Evolutionary conservation across 345 rosid genomes (phyloP).

Genomic region (Theobroma cacao): DNA sequence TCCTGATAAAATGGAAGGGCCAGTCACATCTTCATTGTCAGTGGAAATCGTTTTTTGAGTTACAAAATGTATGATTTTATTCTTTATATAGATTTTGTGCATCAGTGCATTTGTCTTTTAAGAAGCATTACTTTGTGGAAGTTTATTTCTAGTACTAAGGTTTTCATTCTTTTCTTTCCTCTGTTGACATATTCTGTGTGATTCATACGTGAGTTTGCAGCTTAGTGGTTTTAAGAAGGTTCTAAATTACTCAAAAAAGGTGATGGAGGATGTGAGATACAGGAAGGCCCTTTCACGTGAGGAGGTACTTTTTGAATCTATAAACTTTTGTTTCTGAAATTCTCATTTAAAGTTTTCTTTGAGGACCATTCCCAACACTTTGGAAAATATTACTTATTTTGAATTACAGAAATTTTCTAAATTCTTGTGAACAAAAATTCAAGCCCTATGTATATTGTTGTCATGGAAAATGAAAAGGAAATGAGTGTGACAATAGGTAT

Average conservation of each 20-base stretch:
- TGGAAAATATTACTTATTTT: neutral
- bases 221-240: slow-evolving; percentile 98
- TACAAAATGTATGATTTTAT: slow-evolving; percentile 71
- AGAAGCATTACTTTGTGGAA: neutral
- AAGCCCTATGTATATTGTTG: neutral
- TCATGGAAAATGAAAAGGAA: neutral
- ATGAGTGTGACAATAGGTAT: neutral
- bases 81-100: neutral
- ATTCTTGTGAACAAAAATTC: neutral
- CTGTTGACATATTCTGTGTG: neutral
- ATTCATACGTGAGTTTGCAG: slow-evolving; percentile 44
- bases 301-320: slow-evolving; percentile 58
- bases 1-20: slow-evolving; percentile 98
- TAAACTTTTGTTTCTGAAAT: slow-evolving; percentile 1
- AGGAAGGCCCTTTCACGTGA: slow-evolving; percentile 79
- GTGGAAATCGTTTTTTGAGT: slow-evolving; percentile 81
- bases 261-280: slow-evolving; percentile 78
- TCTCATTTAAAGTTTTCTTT: neutral
- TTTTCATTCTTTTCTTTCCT: neutral
- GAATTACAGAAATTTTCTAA: neutral
- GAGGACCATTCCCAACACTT: neutral
- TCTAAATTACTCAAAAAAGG: slow-evolving; percentile 86
- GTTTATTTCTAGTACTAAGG: neutral
- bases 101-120: neutral
- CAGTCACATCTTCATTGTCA: slow-evolving; percentile 98